Percentiles rank a stretch among this genome's conserved stretches.
These are phyloP conservation scores for Myriosclerotinia curreyana DNA, from an alignment of 2,329 filamentous ascomycete genomes.

Conservation along the genomic window DNA sequence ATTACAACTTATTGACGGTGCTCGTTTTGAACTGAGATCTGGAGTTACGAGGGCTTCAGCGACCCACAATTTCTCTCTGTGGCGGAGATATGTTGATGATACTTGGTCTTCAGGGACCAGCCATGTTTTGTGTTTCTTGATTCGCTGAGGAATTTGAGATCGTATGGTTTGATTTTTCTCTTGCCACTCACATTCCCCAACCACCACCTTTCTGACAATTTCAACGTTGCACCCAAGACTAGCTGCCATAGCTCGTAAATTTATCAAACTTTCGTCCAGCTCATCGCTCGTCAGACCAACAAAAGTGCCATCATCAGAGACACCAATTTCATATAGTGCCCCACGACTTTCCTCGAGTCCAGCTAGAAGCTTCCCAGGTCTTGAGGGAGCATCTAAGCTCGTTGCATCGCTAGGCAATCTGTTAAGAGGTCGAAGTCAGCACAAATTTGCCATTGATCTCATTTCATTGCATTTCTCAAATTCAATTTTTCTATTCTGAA, in stretches of 20 bases:
- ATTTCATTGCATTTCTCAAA: background rate
- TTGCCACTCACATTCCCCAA: conserved; percentile 78
- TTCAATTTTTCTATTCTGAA: background rate
- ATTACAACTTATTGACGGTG: conserved; percentile 3
- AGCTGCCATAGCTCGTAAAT: conserved; percentile 84
- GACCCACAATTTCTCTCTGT: conserved; percentile 68
- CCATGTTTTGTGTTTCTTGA: conserved; percentile 28
- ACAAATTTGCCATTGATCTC: background rate
- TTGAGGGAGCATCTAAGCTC: conserved; percentile 47
- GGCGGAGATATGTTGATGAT: conserved; percentile 30
- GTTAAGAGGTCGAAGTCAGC: conserved; percentile 1
- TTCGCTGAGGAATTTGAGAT: conserved; percentile 24
- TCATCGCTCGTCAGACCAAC: conserved; percentile 87
- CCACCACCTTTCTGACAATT: conserved; percentile 74
- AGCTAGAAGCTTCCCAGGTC: conserved; percentile 60
- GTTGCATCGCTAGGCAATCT: conserved; percentile 61
- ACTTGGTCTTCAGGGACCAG: conserved; percentile 1
- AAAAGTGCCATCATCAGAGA: conserved; percentile 89
- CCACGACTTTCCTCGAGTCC: conserved; percentile 91
- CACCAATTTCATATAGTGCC: conserved; percentile 92
- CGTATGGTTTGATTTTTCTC: conserved; percentile 23
- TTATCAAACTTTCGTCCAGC: conserved; percentile 84
- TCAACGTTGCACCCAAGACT: conserved; percentile 85
- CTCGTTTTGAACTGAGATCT: conserved; percentile 48
- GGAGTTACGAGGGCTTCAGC: conserved; percentile 88